Conservation (phyloP, 768 basidiomycete species). For the Polyporus arcularius region DNA sequence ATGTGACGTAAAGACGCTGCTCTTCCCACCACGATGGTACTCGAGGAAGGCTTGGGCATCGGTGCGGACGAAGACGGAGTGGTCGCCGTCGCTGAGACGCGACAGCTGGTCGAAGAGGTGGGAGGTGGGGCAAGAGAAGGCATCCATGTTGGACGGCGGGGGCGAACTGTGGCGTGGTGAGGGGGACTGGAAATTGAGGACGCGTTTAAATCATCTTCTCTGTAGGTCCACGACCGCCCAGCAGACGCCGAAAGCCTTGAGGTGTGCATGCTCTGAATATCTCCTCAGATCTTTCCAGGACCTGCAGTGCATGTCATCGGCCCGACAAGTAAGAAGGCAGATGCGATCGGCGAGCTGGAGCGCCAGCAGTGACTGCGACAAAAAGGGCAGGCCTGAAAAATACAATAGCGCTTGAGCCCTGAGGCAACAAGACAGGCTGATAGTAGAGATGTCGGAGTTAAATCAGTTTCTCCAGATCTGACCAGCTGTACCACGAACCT, state of each 20-base stretch:
- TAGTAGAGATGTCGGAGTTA: background rate
- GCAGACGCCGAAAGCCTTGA: conserved; percentile 11
- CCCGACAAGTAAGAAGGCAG: conserved; percentile 1
- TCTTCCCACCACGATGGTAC: background rate
- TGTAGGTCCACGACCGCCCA: conserved; percentile 15
- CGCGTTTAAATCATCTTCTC: conserved; percentile 4
- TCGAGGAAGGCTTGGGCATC: background rate
- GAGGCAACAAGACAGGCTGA: background rate
- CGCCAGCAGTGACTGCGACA: background rate
- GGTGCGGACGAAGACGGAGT: conserved; percentile 1
- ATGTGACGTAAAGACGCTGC: background rate
- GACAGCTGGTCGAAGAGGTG: background rate
- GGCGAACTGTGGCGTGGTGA: background rate
- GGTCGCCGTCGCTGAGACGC: background rate
- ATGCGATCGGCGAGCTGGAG: conserved; percentile 8
- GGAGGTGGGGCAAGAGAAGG: background rate
- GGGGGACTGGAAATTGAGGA: background rate
- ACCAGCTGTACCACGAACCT: background rate
- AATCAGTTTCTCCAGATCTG: background rate
- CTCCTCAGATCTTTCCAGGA: background rate
- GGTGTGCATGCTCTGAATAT: conserved; percentile 4
- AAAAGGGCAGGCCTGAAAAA: conserved; percentile 4
- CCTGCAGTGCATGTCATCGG: background rate
- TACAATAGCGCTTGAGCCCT: conserved; percentile 10
- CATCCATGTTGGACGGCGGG: background rate